Base-by-base conservation (phyloP, 106 monocot species). In the Cymbidium sinense region DNA sequence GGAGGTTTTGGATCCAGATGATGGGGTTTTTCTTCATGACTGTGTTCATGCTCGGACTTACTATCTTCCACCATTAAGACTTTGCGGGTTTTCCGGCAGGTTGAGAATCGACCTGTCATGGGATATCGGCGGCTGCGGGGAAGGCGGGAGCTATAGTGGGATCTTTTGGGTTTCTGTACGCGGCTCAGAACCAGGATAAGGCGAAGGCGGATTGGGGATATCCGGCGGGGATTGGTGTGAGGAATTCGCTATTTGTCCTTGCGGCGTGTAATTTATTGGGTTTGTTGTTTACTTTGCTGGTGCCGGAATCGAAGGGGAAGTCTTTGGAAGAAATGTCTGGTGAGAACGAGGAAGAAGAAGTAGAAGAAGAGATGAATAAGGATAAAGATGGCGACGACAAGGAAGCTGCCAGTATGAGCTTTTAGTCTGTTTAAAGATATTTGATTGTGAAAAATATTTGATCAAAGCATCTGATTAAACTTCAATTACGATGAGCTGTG, bases 21-120 rank as follows among this genome's bases (percentile, higher is more conserved):
- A 55, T 34, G 33, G 78, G 76, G 2, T 76, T 76, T 28, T 21
- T 27, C 41, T 55, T 76, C 55, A 76, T 78, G 78, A 44, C 70
- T 17, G 39, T 34, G 44, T 70, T 78, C 47, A 70, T 67, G 47
- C 69, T 78, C 1, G 70, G 31, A 13, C 76, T 76, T 52, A 55
- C 76, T 21, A 43, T 77, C 7, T 43, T 29, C 7, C 50, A 78
- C 47, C 19, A 70, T 47, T 19, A 78, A 29, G 44, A 47, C 43
- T 3, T 18, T 6, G 7, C 36, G 76, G 34, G 55, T 11, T 76
- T 76, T 58, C 76, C 76, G 30, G 58, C 76, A 34, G 58, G 76
- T 34, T 10, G 55, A 55, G 15, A 55, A 34, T 50, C 76, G 50
- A 76, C 51, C 12, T 76, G 76, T 50, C 76, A 76, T 23, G 76